Percentiles rank a stretch among this genome's conserved stretches.
phyloP scores from a whole-genome alignment of 2,329 filamentous ascomycete genomes.

The Monilinia fructicola region DNA sequence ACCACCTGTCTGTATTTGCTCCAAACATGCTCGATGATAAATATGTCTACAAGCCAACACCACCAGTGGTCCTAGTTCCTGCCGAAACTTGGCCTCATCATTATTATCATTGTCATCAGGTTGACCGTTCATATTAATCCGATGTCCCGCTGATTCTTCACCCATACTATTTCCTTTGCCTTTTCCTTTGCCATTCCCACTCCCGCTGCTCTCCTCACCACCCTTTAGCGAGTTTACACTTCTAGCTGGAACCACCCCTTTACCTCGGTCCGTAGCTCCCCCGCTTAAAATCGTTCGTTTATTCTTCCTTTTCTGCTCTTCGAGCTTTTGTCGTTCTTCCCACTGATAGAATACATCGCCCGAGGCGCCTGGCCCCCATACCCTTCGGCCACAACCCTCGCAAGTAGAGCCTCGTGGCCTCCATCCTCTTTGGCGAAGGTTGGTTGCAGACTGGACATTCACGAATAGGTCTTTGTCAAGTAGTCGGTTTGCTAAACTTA shows the following conservation, averaged over 20 bases:
- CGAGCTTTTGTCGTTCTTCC: constrained; percentile 60
- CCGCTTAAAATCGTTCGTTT: constrained; percentile 38
- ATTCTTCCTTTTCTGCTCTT: constrained; percentile 46
- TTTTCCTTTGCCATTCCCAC: constrained; percentile 34
- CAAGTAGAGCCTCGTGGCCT: constrained; percentile 82
- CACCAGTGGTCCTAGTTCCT: constrained; percentile 62
- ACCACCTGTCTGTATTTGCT: constrained; percentile 60
- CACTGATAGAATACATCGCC: constrained; percentile 77
- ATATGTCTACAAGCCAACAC: constrained; percentile 70
- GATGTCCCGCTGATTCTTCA: constrained; percentile 42
- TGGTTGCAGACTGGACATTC: constrained; percentile 72
- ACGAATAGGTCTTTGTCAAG: constrained; percentile 87
- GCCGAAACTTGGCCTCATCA: constrained; percentile 45
- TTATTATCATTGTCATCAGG: constrained; percentile 35
- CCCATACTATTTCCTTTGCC: constrained; percentile 40
- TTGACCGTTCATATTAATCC: constrained; percentile 40
- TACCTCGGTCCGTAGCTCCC: constrained; percentile 42
- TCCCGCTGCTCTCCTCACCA: constrained; percentile 27
- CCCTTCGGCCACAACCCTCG: constrained; percentile 76
- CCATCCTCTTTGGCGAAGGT: constrained; percentile 82
- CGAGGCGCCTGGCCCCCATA: constrained; percentile 87
- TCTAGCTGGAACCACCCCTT: constrained; percentile 44
- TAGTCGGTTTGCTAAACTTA: constrained; percentile 80
- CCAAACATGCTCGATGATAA: constrained; percentile 68
- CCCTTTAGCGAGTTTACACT: constrained; percentile 35